These are phyloP conservation scores for Fusarium globosum DNA, from an alignment of 2,329 filamentous ascomycete species.

Conservation along the genomic window DNA sequence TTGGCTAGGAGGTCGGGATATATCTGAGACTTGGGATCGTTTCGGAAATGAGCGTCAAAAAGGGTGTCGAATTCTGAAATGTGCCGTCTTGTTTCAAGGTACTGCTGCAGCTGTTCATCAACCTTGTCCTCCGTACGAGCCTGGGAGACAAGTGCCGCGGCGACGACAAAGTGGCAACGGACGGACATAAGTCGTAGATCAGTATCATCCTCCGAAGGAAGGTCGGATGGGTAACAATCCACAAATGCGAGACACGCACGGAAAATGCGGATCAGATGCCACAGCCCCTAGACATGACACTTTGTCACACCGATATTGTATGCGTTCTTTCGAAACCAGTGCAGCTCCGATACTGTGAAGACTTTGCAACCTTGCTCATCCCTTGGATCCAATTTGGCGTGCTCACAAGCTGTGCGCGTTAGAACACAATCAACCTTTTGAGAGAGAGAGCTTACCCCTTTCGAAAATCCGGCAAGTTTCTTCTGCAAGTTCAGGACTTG, in stretches of 20 bases:
- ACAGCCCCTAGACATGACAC: conserved; percentile 64
- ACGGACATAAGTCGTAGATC: conserved; percentile 70
- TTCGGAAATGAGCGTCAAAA: conserved; percentile 64
- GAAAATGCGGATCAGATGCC: conserved; percentile 67
- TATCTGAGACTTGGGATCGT: conserved; percentile 52
- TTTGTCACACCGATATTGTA: conserved; percentile 81
- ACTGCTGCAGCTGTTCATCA: conserved; percentile 67
- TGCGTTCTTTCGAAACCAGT: conserved; percentile 86
- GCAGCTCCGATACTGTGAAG: conserved; percentile 74
- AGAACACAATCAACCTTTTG: conserved; percentile 7
- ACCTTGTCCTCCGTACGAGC: conserved; percentile 63
- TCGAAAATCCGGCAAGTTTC: conserved; percentile 67
- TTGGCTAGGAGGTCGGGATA: conserved; percentile 69
- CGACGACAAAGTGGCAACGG: conserved; percentile 77
- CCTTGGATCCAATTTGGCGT: conserved; percentile 50
- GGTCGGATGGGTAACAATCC: conserved; percentile 61
- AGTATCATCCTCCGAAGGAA: conserved; percentile 52
- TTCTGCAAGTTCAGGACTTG: conserved; percentile 44
- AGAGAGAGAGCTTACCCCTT: conserved; percentile 48
- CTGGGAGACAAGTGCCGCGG: conserved; percentile 61
- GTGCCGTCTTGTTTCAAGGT: conserved; percentile 70
- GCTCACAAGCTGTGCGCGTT: conserved; percentile 41
- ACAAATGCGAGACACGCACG: conserved; percentile 63
- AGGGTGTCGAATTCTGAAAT: conserved; percentile 68
- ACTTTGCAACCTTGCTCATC: conserved; percentile 56